These are phyloP conservation scores for Diaporthe batatas DNA, from an alignment of 2,329 filamentous ascomycete genomes.

Conservation along the genomic window DNA sequence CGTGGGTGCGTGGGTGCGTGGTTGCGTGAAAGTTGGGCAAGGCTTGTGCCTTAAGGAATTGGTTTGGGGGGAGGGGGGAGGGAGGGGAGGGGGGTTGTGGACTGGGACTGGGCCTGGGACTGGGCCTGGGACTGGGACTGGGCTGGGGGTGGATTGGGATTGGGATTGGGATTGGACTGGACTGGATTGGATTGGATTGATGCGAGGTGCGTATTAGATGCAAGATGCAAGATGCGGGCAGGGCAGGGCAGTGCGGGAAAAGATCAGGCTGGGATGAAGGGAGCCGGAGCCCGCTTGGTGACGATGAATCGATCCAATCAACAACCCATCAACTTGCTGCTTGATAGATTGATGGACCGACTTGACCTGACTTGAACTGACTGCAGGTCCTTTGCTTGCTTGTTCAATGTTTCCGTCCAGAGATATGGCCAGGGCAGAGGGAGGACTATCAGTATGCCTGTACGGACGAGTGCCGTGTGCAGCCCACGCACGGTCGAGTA, in stretches of 20 bases:
- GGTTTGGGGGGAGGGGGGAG: slow-evolving; percentile 28
- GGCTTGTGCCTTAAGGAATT: slow-evolving; percentile 31
- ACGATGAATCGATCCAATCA: no score
- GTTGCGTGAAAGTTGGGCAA: slow-evolving; percentile 30
- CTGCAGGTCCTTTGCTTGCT: not conserved
- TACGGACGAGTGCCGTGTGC: not conserved
- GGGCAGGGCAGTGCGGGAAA: slow-evolving; percentile 7
- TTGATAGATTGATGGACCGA: slow-evolving; percentile 3
- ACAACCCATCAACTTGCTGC: slow-evolving; percentile 1
- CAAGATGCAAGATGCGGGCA: slow-evolving; percentile 32
- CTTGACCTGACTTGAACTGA: not conserved
- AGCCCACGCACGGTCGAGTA: not conserved
- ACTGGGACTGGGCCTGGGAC: not conserved
- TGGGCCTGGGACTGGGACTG: no score
- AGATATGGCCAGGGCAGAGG: not conserved
- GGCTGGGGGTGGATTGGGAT: not conserved
- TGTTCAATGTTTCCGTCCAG: not conserved
- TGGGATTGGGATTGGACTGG: not conserved
- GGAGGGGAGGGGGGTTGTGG: not conserved
- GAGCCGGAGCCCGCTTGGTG: not conserved
- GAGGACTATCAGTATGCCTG: slow-evolving; percentile 7
- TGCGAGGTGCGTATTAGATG: slow-evolving; percentile 17
- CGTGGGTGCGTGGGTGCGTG: not conserved
- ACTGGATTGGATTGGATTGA: slow-evolving; percentile 23
- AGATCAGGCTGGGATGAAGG: slow-evolving; percentile 26